phyloP scores from a whole-genome alignment of 495 filamentous ascomycete species.

The Amorphotheca resinae region DNA sequence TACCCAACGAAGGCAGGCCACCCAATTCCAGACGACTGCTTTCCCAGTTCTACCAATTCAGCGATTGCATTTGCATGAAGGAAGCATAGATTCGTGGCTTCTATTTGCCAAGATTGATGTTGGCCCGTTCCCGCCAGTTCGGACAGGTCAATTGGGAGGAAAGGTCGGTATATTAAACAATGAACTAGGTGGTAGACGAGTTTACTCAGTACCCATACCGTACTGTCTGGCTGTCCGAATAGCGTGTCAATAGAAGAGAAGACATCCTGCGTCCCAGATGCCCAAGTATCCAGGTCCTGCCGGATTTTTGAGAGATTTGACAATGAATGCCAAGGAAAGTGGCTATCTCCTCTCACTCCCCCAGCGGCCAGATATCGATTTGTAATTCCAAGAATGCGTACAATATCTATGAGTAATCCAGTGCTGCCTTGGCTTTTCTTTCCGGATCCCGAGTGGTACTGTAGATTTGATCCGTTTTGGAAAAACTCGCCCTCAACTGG shows the following conservation, averaged over 20 bases:
- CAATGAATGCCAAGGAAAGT: constrained; percentile 78
- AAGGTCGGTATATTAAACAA: constrained; percentile 73
- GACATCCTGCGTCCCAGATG: constrained; percentile 64
- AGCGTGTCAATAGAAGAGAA: constrained; percentile 46
- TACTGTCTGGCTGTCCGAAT: constrained; percentile 67
- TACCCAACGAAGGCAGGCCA: constrained; percentile 78
- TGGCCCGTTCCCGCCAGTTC: constrained; percentile 68
- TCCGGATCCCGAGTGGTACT: constrained; percentile 35
- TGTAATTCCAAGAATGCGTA: constrained; percentile 67
- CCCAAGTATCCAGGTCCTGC: constrained; percentile 75
- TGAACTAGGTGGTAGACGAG: constrained; percentile 75
- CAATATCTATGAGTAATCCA: constrained; percentile 65
- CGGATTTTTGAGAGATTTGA: constrained; percentile 78
- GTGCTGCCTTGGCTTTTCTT: constrained; percentile 57
- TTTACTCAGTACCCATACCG: constrained; percentile 66
- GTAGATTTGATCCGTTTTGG: constrained; percentile 36
- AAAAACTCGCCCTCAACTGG: constrained; percentile 61
- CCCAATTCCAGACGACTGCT: constrained; percentile 49
- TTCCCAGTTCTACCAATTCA: constrained; percentile 62
- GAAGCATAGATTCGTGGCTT: constrained; percentile 77
- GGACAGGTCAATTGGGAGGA: constrained; percentile 68
- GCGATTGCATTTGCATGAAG: constrained; percentile 77
- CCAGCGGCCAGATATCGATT: constrained; percentile 75
- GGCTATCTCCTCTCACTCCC: constrained; percentile 76
- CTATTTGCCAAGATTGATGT: constrained; percentile 84